Evolutionary conservation across 2,329 filamentous ascomycete genomes (phyloP), one percentile per base, ranked within the genome.

Genomic region (Anisogramma anomala): DNA sequence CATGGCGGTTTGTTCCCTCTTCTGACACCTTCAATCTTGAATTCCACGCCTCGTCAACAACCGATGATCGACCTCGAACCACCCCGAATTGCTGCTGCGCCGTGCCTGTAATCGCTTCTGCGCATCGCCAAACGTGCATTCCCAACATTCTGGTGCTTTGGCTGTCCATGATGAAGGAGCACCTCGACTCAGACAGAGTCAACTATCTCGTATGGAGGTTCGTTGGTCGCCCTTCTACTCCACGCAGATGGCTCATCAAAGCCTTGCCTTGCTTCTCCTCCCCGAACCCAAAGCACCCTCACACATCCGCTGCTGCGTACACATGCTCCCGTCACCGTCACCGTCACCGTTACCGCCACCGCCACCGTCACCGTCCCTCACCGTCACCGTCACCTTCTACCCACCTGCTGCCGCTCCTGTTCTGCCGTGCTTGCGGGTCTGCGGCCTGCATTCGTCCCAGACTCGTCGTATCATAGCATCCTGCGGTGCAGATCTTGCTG

Each of bases 171-270:
- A 77, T 76, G 72, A 77, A 76, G 65, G 73, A 77, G 64, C 68
- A 68, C 56, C 67, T 81, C 55, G 72, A 78, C 68, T 78, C 74
- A 51, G 70, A 80, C 61, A 69, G 73, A 67, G 66, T 80, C 69
- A 81, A 80, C 67, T 80, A 75, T 68, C 69, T 81, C 60, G 69
- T 81, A 58, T 81, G 77, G 77, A 78, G 74, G 77, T 81, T 68
- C 62, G 76, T 71, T 46, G 28, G n/a, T 48, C 47, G 50, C 52
- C 50, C 46, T 47, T 47, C 38, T 39, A 41, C 48, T 46, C 39
- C 46, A 48, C 39, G 44, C 46, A 28, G 27, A 19, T 17, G n/a
- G 17, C 26, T 36, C 26, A 13, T 26, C 36, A 23, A 23, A 23
- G 13, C 35, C 44, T 36, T 39, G 32, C 48, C 47, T 43, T 13